These are phyloP conservation scores for Xylaria grammica DNA, from an alignment of 495 filamentous ascomycete genomes.

Conservation along the genomic window DNA sequence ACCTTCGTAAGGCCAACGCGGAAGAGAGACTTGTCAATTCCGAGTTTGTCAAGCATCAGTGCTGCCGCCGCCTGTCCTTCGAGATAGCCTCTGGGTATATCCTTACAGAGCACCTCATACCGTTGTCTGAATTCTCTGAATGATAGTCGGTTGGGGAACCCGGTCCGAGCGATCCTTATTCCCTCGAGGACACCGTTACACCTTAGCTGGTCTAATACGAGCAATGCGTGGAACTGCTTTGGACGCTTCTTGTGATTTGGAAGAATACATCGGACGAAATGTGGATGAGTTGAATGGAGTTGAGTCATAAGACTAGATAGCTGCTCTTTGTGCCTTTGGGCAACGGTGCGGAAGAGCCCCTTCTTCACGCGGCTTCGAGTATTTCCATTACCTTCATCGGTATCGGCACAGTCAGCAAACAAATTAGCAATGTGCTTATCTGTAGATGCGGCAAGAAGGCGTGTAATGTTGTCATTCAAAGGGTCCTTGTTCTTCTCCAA, in stretches of 20 bases:
- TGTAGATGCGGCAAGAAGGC: slow-evolving; percentile 78
- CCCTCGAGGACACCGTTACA: slow-evolving; percentile 99
- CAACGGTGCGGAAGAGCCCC: slow-evolving; percentile 95
- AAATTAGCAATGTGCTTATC: slow-evolving; percentile 83
- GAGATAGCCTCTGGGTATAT: slow-evolving; percentile 88
- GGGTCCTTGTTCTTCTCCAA: slow-evolving; percentile 99
- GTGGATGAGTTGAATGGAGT: slow-evolving; percentile 93
- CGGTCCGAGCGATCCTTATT: slow-evolving; percentile 95
- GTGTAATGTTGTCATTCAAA: slow-evolving; percentile 93
- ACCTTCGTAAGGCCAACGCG: slow-evolving; percentile 96
- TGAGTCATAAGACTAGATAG: slow-evolving; percentile 94
- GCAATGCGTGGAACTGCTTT: slow-evolving; percentile 83
- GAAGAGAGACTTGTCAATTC: slow-evolving; percentile 82
- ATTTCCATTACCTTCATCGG: slow-evolving; percentile 67
- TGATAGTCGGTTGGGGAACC: slow-evolving; percentile 93
- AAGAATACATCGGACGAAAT: slow-evolving; percentile 97
- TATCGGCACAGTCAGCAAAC: slow-evolving; percentile 85
- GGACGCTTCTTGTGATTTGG: slow-evolving; percentile 99
- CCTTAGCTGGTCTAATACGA: slow-evolving; percentile 93
- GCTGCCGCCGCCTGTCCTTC: slow-evolving; percentile 86
- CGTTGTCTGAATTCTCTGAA: slow-evolving; percentile 95
- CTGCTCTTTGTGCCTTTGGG: slow-evolving; percentile 97
- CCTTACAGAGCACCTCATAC: slow-evolving; percentile 92
- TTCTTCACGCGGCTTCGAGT: slow-evolving; percentile 90
- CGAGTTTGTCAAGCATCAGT: slow-evolving; percentile 88